Evolutionary conservation across 768 basidiomycete genomes (phyloP), one percentile per base, ranked within the genome.

Genomic region (Mycena maculata): DNA sequence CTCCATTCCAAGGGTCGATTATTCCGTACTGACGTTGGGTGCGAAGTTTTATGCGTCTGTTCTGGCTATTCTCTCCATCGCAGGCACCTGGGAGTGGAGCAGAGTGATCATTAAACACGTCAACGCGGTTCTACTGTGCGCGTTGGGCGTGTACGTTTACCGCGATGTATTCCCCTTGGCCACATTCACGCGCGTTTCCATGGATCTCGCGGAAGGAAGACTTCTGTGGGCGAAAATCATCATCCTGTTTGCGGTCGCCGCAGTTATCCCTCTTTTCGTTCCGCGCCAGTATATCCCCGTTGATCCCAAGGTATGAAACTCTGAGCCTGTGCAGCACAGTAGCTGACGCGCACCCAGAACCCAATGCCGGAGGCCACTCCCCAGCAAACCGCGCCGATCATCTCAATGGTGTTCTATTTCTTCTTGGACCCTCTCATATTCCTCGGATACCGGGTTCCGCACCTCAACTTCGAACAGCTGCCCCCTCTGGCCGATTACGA

Each of bases 401-500:
- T 86, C 31, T 85, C 82, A 6, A 69, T 79, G 11, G 33, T 85
- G 25, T 71, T 82, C 7, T 91, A 84, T 73, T 76, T 79, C 15
- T 92, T 84, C 77, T 75, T 91, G 63, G 87, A 91, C 65, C 81
- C 82, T 3, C 75, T 86, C 41, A 77, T 90, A 25, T 80, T 79
- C 61, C 71, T 77, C 12, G 86, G 81, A 0, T 82, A 82, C 68
- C 74, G 79, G 16, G 72, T 83, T 18, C 71, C 82, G 9, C 86
- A 86, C 71, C 72, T 89, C 9, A 71, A 82, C 0, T 76, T 78
- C 41, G 88, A 90, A 41, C 75, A 89, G 56, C 77, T 90, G 42
- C 90, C 90, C 11, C 88, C 87, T 3, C 84, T 92, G 76, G 85
- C 85, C 2, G 88, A 90, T 68, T 86, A 87, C 59, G 90, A 92